Evolutionary conservation across 768 basidiomycete species (phyloP), one percentile per base, ranked within the genome.

Genomic region (Baorangia bicolor): DNA sequence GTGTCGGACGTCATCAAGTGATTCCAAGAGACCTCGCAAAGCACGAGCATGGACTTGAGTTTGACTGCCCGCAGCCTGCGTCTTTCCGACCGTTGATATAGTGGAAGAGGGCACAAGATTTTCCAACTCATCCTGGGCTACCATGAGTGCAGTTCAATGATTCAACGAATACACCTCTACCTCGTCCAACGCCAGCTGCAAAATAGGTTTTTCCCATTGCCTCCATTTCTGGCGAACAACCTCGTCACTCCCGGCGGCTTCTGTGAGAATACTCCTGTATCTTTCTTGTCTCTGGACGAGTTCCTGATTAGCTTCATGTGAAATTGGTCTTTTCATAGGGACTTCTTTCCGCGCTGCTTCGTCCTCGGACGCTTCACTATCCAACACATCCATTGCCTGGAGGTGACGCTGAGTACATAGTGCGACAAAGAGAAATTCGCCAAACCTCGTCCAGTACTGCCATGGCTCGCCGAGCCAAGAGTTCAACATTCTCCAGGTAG

Each of bases 331-430:
- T 52, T 75, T 70, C 53, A 81, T 62, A 42, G 72, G 60, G 2
- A 69, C 72, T 23, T 81, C 80, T 58, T 79, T 78, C 16, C 87
- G 83, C 30, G 83, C 75, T 12, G 81, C 77, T 67, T 92, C 91
- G 61, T 94, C 91, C 65, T 92, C 90, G 14, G 88, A 88, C 16
- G 89, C 90, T 71, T 97, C 95, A 41, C 82, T 84, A 62, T 96
- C 94, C n/a, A 99, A 74, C 21, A 95, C 84, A 63, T 94, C 93
- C 76, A 94, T 81, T 0, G 92, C 85, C 94, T 97, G 59, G 20
- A 40, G 16, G 37, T 25, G 33, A 45, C 16, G 40, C 33, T 57
- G n/a, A 54, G 35, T 40, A 37, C 1, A 14, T 16, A 27, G 30
- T n/a, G n/a, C n/a, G n/a, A 57, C 5, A 10, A 8, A 37, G 48